A percentile compares a stretch with the other conserved stretches of the same genome.
phyloP scores from a whole-genome alignment of 2,329 filamentous ascomycete species.

The Cordyceps cicadae region DNA sequence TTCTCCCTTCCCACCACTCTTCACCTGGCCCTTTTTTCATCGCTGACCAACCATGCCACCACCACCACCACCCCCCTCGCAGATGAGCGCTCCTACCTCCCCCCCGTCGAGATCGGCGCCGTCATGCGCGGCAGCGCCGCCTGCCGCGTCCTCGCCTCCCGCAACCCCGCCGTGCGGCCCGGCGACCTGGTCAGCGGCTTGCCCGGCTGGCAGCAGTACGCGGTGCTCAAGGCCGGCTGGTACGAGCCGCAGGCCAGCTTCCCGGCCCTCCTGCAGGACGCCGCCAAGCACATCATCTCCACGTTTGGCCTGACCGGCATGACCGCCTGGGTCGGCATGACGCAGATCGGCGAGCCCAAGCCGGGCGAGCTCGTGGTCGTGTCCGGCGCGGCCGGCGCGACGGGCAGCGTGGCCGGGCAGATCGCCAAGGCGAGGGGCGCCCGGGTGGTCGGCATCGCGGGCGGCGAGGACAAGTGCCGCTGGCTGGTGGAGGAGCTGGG shows the following conservation, averaged over 20 bases:
- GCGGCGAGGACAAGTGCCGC: conserved; percentile 56
- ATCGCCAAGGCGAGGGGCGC: conserved; percentile 66
- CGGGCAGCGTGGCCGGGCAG: conserved; percentile 67
- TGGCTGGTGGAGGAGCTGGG: conserved; percentile 58
- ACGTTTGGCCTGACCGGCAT: conserved; percentile 59
- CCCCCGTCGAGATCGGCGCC: conserved; percentile 59
- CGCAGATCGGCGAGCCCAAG: conserved; percentile 59
- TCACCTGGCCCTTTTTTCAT: no score
- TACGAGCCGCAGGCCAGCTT: conserved; percentile 33
- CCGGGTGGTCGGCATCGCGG: conserved; percentile 56
- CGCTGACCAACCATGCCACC: no score
- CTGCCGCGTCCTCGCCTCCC: conserved; percentile 53
- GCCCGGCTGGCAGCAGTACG: conserved; percentile 60
- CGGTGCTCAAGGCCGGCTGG: conserved; percentile 46
- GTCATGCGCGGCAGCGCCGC: conserved; percentile 59
- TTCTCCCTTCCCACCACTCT: no score
- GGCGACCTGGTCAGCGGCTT: conserved; percentile 50
- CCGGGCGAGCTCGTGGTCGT: conserved; percentile 68
- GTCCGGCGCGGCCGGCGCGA: conserved; percentile 69
- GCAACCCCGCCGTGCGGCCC: conserved; percentile 42
- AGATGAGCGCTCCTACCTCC: conserved; percentile 52
- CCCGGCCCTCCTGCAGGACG: conserved; percentile 29
- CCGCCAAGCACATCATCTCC: conserved; percentile 52
- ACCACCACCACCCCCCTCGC: no score
- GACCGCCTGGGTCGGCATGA: conserved; percentile 69